Evolutionary conservation across 1,139 yeast genomes (phyloP), one percentile per base, ranked within the genome.

Genomic region (Nakaseomyces nivariensis): DNA sequence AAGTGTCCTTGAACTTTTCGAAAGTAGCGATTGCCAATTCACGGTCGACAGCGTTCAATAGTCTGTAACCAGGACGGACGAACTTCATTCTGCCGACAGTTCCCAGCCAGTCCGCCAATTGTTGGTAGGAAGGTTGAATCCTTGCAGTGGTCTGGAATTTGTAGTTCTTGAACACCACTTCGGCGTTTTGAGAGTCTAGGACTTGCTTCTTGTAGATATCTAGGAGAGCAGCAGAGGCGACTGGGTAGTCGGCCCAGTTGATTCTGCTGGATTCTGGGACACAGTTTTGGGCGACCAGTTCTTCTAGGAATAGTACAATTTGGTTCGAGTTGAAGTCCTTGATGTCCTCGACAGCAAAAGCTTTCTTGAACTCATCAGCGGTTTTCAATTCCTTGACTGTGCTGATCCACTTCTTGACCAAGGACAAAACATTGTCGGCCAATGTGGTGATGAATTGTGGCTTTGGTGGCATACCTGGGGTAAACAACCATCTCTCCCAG

Each of bases 31-130:
- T 61, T 0, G 96, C 96, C 57, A 82, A 70, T 10, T 74, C 69
- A 48, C 77, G 79, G 64, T 86, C 85, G 27, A 83, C 90, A 25
- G 71, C 63, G 63, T 80, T 76, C 54, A 89, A 72, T 54, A 81
- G 69, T 38, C 79, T 75, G 69, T 78, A 88, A 1, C 95, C 89
- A 27, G 96, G 96, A 66, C 96, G 78, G 38, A 87, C 96, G 64
- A 82, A 89, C 72, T 89, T 89, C 96, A 89, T 89, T 72, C 97
- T 78, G 25, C 97, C 97, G 29, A 88, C 94, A 3, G 92, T 82
- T 7, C 94, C 95, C 51, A 89, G 73, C 95, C 96, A 89, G 49
- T 79, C 77, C 6, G 94, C 89, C 46, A 86, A 69, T 43, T 69
- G 69, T 50, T 67, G 69, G 62, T 82, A 79, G 50, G 72, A 71